Evolutionary conservation across 192 early-diverging fungal species (phyloP), one percentile per base, ranked within the genome.

Genomic region (Coemansia sp.): DNA sequence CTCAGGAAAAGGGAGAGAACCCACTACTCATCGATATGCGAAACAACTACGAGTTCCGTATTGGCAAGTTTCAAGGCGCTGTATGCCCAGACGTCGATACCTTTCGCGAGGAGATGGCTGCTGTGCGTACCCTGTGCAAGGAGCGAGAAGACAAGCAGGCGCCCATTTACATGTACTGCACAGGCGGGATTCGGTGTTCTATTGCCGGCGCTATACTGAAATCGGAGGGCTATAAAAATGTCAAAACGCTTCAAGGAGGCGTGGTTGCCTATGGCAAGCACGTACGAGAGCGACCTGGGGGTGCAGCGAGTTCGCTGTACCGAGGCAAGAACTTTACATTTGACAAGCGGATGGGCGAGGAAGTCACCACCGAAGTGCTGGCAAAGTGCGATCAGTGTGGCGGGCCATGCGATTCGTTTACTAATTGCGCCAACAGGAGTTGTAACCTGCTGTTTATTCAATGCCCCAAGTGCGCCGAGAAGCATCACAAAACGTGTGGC

Each of bases 151-250:
- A 84, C 40, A 61, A 36, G 31, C 82, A 88, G 41, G 79, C 89
- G 57, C 89, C 90, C 16, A 86, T 94, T 7, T 90, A 86, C 72
- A 94, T 94, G 92, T 94, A 94, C 65, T 94, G 92, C 74, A 92
- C 92, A 6, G 92, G 92, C 36, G 92, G 92, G n/a, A 94, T 94
- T 60, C 85, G 92, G 18, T 94, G 92, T 64, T 89, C 90, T 6
- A 88, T 91, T 27, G 91, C 92, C n/a, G 92, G 92, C 6, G 91
- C 92, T 12, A 81, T 92, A 7, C 81, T 94, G 8, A 89, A 87
- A 34, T 86, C 87, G 6, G 83, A 83, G 13, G 91, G 90, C 13
- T 88, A 89, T 65, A 69, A 87, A 22, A 87, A 87, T 11, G 90
- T 94, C 57, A 88, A 90, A 52, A 86, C 90, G 41, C 83, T 94